These are phyloP conservation scores for Theileria orientalis DNA, from an alignment of 169 alveolate species.

Conservation along the genomic window DNA sequence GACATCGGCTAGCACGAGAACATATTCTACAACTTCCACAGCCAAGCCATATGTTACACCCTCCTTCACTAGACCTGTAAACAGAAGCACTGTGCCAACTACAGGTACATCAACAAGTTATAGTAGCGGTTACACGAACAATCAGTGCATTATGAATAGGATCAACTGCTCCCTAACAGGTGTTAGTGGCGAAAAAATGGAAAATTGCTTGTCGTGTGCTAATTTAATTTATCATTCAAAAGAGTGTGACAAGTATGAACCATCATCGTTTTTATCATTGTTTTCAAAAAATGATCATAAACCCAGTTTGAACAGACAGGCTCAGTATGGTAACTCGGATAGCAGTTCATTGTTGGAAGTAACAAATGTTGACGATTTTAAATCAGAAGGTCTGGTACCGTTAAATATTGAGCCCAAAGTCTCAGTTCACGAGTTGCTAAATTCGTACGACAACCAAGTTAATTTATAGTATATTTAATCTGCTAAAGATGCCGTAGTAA, in stretches of 20 bases:
- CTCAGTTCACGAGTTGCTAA: neutral
- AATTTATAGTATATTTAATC: too few relatives aligned
- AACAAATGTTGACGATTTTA: neutral
- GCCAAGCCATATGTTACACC: too few relatives aligned
- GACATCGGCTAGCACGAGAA: too few relatives aligned
- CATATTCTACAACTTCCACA: too few relatives aligned
- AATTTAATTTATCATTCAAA: neutral
- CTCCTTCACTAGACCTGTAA: too few relatives aligned
- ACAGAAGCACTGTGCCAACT: too few relatives aligned
- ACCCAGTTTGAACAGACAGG: too few relatives aligned
- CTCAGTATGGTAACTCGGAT: too few relatives aligned
- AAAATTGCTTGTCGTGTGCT: slow-evolving; percentile 1
- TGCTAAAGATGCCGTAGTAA: too few relatives aligned
- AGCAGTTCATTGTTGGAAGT: neutral
- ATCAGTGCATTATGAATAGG: neutral
- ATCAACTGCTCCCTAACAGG: slow-evolving; percentile 9
- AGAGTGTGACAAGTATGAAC: slow-evolving; percentile 8
- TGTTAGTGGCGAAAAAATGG: neutral
- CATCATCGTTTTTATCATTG: neutral
- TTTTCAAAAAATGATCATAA: neutral
- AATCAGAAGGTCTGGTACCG: neutral
- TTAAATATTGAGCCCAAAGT: slow-evolving; percentile 3
- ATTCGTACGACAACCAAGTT: neutral
- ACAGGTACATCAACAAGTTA: too few relatives aligned
- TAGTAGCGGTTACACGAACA: too few relatives aligned